phyloP scores from a whole-genome alignment of 306 rosid species.

The Rosa chinensis region DNA sequence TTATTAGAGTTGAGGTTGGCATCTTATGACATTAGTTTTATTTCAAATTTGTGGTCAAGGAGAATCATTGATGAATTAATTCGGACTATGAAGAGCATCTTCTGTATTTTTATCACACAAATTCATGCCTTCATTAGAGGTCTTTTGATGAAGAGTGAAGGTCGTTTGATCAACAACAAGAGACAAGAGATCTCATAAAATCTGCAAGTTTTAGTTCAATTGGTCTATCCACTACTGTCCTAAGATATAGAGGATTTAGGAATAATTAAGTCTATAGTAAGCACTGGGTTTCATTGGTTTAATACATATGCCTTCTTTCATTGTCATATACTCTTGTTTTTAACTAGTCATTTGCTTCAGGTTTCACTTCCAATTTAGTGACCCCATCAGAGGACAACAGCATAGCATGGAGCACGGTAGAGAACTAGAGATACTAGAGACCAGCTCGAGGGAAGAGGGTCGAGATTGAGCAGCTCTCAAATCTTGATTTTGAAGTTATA shows the following conservation, averaged over 20 bases:
- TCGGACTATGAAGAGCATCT: not conserved
- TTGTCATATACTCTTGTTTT: not conserved
- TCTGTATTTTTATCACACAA: not conserved
- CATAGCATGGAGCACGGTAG: slow-evolving; percentile 18
- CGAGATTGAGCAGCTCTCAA: no score
- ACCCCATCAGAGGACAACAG: slow-evolving; percentile 43
- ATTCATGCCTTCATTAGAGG: not conserved
- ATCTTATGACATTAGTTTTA: not conserved
- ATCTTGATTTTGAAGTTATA: no score
- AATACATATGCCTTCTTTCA: not conserved
- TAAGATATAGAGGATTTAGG: not conserved
- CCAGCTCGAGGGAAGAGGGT: no score
- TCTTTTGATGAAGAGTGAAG: not conserved
- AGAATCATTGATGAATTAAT: not conserved
- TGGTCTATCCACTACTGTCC: not conserved
- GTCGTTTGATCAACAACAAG: not conserved
- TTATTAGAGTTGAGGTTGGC: not conserved
- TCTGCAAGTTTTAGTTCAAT: not conserved
- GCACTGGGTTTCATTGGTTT: not conserved
- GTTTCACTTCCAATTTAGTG: slow-evolving; percentile 56
- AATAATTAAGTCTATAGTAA: not conserved
- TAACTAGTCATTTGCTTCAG: slow-evolving; percentile 35
- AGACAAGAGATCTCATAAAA: not conserved
- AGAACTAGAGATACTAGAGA: no score
- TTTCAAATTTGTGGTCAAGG: no score